Evolutionary conservation across 1,139 yeast genomes (phyloP).

Genomic region (Kurtzmaniella quercitrusa): DNA sequence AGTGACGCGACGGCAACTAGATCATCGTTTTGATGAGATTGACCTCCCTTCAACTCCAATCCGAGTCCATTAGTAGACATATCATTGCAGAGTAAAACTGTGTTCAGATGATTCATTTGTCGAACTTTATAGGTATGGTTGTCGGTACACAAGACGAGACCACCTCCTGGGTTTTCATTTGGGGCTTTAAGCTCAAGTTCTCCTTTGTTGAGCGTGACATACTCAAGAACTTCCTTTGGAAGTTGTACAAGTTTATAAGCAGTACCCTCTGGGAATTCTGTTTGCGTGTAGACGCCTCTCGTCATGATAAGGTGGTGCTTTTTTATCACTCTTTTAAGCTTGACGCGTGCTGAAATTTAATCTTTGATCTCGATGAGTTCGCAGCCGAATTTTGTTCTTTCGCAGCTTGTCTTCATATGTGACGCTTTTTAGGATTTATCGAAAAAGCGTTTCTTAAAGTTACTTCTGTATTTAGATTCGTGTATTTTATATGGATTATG

Average conservation of each 20-base stretch:
- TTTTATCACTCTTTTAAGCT: too few relatives aligned
- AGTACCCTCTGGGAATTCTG: slow-evolving; percentile 16
- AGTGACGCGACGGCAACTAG: slow-evolving; percentile 40
- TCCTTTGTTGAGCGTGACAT: slow-evolving; percentile 27
- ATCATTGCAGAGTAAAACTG: slow-evolving; percentile 54
- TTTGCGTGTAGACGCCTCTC: slow-evolving; percentile 10
- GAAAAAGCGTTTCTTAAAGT: too few relatives aligned
- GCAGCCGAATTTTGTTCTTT: too few relatives aligned
- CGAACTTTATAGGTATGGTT: slow-evolving; percentile 60
- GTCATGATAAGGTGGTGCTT: not conserved
- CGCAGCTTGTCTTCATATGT: too few relatives aligned
- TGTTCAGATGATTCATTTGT: slow-evolving; percentile 84
- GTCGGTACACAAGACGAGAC: slow-evolving; percentile 59
- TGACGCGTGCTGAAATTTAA: too few relatives aligned
- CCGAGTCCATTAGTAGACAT: slow-evolving; percentile 15
- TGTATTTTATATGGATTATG: too few relatives aligned
- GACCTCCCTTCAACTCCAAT: slow-evolving; percentile 2
- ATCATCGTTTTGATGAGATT: slow-evolving; percentile 8
- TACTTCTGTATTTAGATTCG: too few relatives aligned
- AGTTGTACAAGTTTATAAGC: slow-evolving; percentile 59
- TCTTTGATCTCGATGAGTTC: too few relatives aligned
- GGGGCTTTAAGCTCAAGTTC: slow-evolving; percentile 48
- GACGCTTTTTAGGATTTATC: too few relatives aligned
- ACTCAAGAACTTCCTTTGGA: slow-evolving; percentile 47
- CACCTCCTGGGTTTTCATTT: slow-evolving; percentile 24